These are phyloP conservation scores for Triangularia setosa DNA, from an alignment of 2,329 filamentous ascomycete genomes.

Conservation along the genomic window DNA sequence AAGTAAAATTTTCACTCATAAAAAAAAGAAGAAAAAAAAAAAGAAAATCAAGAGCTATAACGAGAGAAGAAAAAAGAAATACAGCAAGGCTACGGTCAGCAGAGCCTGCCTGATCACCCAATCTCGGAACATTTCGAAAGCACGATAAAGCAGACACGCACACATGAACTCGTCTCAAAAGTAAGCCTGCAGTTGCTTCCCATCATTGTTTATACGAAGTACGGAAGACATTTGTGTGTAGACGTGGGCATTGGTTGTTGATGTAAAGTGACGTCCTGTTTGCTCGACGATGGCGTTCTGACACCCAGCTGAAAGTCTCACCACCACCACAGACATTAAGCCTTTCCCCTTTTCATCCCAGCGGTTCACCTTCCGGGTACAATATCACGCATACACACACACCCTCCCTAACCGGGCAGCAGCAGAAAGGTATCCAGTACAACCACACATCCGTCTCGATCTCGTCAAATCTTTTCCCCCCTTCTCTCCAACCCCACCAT, in stretches of 20 bases:
- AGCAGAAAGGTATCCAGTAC: not conserved
- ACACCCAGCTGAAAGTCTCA: not conserved
- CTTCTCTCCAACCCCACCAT: not conserved
- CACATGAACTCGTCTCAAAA: not conserved
- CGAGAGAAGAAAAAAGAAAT: not conserved
- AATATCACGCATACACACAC: not conserved
- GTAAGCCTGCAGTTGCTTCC: not conserved
- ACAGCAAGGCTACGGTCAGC: not conserved
- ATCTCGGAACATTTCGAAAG: not conserved
- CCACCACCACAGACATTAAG: not conserved
- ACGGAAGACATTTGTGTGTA: not conserved
- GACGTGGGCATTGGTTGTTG: not conserved
- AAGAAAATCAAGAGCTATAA: not conserved
- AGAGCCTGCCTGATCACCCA: not conserved
- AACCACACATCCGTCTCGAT: not conserved
- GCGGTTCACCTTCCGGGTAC: not conserved
- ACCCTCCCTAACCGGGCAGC: not conserved
- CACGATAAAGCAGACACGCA: not conserved
- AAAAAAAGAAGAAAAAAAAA: not conserved
- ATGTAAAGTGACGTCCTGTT: not conserved
- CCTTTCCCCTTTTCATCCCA: not conserved
- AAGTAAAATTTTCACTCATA: not conserved
- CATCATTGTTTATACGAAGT: not conserved
- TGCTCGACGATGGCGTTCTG: not conserved
- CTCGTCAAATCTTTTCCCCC: not conserved